Evolutionary conservation across 2,329 filamentous ascomycete species (phyloP).

Genomic region (Ascochyta clinopodiicola): DNA sequence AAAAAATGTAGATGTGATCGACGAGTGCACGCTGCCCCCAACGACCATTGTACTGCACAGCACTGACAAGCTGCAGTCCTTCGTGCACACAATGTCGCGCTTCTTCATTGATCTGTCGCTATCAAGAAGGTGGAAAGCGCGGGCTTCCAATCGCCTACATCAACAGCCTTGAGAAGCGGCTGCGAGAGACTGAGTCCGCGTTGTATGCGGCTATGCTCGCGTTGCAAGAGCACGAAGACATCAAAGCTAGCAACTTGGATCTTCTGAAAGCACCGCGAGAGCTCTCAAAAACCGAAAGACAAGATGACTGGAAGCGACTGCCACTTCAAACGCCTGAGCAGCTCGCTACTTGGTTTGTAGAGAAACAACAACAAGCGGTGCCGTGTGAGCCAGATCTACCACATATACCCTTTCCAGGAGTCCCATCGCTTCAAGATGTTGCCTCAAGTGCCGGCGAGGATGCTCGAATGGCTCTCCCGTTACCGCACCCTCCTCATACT

Average conservation of each 20-base stretch:
- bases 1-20: slow-evolving; percentile 41
- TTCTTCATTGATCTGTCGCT: slow-evolving; percentile 24
- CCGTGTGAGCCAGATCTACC: slow-evolving; percentile 10
- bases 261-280: slow-evolving; percentile 7
- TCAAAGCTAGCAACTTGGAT: not conserved
- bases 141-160: slow-evolving; percentile 38
- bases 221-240: slow-evolving; percentile 10
- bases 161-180: slow-evolving; percentile 29
- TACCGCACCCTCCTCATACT: slow-evolving; percentile 2
- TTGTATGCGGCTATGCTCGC: slow-evolving; percentile 24
- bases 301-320: slow-evolving; percentile 33
- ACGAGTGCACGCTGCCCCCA: slow-evolving; percentile 22
- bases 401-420: slow-evolving; percentile 9
- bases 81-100: slow-evolving; percentile 32
- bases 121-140: slow-evolving; percentile 35
- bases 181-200: slow-evolving; percentile 34
- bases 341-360: slow-evolving; percentile 28
- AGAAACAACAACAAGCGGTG: slow-evolving; percentile 17
- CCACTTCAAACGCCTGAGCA: slow-evolving; percentile 29
- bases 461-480: slow-evolving; percentile 5
- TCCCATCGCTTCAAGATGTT: not conserved
- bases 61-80: slow-evolving; percentile 23
- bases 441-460: not conserved
- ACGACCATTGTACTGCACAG: not conserved
- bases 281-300: slow-evolving; percentile 32